Conservation (phyloP, 202 grass and related monocot species). For the Dendrocalamus latiflorus region DNA sequence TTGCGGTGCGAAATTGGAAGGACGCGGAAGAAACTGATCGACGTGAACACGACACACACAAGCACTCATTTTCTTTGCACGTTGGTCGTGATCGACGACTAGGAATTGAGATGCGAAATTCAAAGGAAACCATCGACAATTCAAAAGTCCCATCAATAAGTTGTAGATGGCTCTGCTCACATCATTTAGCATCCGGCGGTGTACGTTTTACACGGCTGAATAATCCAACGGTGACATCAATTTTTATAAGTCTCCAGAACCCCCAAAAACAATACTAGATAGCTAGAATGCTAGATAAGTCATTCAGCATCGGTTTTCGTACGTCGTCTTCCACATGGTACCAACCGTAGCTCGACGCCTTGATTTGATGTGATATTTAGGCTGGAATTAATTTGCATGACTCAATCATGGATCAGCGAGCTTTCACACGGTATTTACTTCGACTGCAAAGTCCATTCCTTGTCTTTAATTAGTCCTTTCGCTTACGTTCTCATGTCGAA, state of each 20-base stretch:
- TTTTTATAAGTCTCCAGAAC: neutral
- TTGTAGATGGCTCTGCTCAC: neutral
- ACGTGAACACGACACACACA: too few species aligned
- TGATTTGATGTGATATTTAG: neutral
- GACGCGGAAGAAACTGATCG: too few species aligned
- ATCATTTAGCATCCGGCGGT: too few species aligned
- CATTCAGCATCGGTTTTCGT: neutral
- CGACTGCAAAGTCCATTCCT: neutral
- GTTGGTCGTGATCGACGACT: too few species aligned
- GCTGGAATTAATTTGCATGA: too few species aligned
- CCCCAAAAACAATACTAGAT: neutral
- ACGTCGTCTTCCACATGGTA: neutral
- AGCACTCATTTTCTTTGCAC: neutral
- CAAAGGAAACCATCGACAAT: neutral
- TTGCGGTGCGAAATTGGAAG: too few species aligned
- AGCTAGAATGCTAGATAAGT: neutral
- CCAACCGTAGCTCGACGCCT: neutral
- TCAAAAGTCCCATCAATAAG: neutral
- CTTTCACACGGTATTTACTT: neutral
- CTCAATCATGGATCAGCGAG: neutral
- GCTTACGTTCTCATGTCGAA: neutral
- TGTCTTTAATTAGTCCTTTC: neutral
- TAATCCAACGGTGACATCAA: neutral
- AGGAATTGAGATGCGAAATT: neutral
- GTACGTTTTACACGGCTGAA: neutral